These are phyloP conservation scores for Nicotiana otophora DNA, from an alignment of 257 asterid species.

Conservation along the genomic window DNA sequence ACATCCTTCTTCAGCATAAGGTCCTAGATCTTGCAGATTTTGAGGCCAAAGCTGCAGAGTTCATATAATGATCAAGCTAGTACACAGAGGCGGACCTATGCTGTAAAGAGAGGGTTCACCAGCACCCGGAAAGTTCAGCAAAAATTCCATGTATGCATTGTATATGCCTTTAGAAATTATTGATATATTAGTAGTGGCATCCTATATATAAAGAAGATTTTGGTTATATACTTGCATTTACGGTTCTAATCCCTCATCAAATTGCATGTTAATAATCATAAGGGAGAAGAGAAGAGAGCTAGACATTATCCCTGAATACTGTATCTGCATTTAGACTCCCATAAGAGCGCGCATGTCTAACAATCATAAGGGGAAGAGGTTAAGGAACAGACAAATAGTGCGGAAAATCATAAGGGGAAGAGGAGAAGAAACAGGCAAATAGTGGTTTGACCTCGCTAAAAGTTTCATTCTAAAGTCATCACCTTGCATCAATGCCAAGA, in stretches of 20 bases:
- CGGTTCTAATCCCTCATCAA: not conserved
- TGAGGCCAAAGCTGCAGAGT: slow-evolving; percentile 76
- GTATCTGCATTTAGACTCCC: not conserved
- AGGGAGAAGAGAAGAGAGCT: not conserved
- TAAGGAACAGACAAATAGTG: not conserved
- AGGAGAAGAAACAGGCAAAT: too few relatives aligned
- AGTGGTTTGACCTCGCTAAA: too few relatives aligned
- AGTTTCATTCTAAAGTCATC: too few relatives aligned
- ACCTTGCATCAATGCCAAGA: not conserved
- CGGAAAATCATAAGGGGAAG: too few relatives aligned
- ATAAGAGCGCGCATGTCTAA: not conserved
- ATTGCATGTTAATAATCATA: not conserved
- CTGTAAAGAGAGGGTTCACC: too few relatives aligned
- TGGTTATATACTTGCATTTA: not conserved
- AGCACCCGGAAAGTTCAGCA: too few relatives aligned
- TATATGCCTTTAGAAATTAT: too few relatives aligned
- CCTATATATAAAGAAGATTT: too few relatives aligned
- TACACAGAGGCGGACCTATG: too few relatives aligned
- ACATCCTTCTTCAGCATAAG: slow-evolving; percentile 53
- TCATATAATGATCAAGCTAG: not conserved
- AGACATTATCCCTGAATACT: not conserved
- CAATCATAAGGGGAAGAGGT: not conserved
- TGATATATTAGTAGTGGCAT: too few relatives aligned
- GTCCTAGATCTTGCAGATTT: slow-evolving; percentile 81
- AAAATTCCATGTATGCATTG: too few relatives aligned